These are phyloP conservation scores for Royoungia palumana DNA, from an alignment of 768 basidiomycete species.

Conservation along the genomic window DNA sequence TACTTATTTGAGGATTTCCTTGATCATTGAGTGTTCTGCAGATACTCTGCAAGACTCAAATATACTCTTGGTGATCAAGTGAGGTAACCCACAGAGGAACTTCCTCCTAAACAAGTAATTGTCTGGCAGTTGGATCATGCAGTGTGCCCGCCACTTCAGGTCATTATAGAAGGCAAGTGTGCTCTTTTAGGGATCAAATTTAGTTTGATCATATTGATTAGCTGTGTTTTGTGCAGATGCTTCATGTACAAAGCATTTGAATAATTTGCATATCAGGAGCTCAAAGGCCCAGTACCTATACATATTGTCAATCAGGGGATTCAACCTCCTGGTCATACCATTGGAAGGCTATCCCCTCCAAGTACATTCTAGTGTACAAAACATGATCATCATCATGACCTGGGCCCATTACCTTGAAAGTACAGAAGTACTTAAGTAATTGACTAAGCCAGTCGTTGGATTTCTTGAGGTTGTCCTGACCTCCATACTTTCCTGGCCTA, in stretches of 20 bases:
- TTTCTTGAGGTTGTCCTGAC: no score
- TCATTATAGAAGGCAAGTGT: background rate
- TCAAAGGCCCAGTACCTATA: background rate
- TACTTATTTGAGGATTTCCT: background rate
- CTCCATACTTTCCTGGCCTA: no score
- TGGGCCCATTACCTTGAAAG: no score
- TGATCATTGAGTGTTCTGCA: background rate
- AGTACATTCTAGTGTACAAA: background rate
- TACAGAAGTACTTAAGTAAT: no score
- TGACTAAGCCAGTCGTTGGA: no score
- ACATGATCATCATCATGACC: background rate
- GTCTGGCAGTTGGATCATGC: background rate
- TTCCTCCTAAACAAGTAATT: background rate
- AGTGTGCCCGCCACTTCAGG: background rate
- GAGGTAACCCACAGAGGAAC: background rate
- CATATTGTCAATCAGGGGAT: background rate
- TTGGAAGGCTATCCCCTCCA: background rate
- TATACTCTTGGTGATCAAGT: background rate
- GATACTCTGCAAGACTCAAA: background rate
- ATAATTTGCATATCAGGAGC: background rate
- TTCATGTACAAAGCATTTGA: background rate
- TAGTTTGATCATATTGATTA: slow-evolving; percentile 1
- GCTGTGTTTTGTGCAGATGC: background rate
- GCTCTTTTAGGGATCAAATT: slow-evolving; percentile 7
- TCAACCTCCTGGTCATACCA: background rate